Evolutionary conservation across 306 rosid genomes (phyloP).

Genomic region (Cucumis cinereus): DNA sequence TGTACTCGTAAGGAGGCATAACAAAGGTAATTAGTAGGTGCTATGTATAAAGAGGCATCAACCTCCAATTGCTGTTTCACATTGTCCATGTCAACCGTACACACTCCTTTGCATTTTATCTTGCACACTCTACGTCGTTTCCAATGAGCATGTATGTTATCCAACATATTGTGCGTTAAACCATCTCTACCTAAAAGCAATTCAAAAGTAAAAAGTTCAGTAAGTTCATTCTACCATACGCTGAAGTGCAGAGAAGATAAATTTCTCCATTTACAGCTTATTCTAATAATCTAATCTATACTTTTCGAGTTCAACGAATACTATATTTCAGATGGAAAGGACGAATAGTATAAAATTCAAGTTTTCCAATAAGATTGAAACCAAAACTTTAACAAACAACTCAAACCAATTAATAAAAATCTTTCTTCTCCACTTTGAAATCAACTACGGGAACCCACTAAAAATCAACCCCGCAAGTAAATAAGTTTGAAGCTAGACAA

Average conservation of each 20-base stretch:
- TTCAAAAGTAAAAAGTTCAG: neutral
- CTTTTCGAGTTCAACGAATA: neutral
- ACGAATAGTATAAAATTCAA: neutral
- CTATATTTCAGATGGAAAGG: neutral
- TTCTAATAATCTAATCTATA: neutral
- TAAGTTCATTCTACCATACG: neutral
- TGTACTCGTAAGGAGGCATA: neutral
- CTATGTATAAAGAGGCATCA: constrained; percentile 11
- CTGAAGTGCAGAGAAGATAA: neutral
- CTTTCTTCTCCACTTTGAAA: neutral
- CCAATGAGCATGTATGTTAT: constrained; percentile 94
- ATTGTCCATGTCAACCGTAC: constrained; percentile 78
- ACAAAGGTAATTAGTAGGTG: neutral
- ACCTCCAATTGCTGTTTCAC: constrained; percentile 80
- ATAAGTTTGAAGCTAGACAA: neutral
- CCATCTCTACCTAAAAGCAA: constrained; percentile 83
- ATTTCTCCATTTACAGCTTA: neutral
- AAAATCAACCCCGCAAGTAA: neutral
- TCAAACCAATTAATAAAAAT: neutral
- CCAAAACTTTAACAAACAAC: neutral
- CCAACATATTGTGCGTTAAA: constrained; percentile 95
- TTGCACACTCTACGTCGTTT: constrained; percentile 89
- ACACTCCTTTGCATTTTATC: constrained; percentile 86
- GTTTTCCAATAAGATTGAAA: neutral
- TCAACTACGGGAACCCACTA: neutral